Evolutionary conservation across 2,329 filamentous ascomycete species (phyloP).

Genomic region (Didymella segeticola): DNA sequence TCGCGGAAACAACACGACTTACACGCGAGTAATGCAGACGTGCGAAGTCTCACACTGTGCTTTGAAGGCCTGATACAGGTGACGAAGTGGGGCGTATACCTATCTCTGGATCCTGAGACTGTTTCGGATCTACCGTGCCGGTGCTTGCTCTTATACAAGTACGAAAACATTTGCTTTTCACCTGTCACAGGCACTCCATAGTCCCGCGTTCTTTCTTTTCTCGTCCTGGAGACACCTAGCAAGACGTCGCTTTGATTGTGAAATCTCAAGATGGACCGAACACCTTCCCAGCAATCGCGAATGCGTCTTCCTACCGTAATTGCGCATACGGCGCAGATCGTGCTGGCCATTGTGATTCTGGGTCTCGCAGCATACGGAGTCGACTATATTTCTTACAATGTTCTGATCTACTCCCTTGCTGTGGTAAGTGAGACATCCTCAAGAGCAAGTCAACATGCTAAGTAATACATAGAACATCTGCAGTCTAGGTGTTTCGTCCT

Average conservation of each 20-base stretch:
- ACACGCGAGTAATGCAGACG: slow-evolving; percentile 5
- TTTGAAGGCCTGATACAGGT: slow-evolving; percentile 15
- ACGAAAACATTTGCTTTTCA: slow-evolving; percentile 10
- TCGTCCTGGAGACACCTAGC: slow-evolving; percentile 10
- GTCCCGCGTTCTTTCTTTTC: not conserved
- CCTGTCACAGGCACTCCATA: slow-evolving; percentile 2
- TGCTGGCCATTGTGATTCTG: slow-evolving; percentile 56
- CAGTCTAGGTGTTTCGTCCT: slow-evolving; percentile 51
- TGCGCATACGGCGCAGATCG: slow-evolving; percentile 33
- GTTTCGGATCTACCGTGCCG: slow-evolving; percentile 11
- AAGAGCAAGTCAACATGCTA: not conserved
- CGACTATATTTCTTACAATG: slow-evolving; percentile 52
- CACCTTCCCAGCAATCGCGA: slow-evolving; percentile 4
- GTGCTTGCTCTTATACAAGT: slow-evolving; percentile 12
- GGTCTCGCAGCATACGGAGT: slow-evolving; percentile 58
- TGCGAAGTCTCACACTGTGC: slow-evolving; percentile 10
- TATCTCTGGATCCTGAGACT: slow-evolving; percentile 11
- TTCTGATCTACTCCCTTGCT: slow-evolving; percentile 31
- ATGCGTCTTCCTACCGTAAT: slow-evolving; percentile 22
- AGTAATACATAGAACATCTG: slow-evolving; percentile 48
- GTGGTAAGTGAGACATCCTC: slow-evolving; percentile 18
- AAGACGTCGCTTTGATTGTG: slow-evolving; percentile 8
- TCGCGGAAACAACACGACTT: slow-evolving; percentile 8
- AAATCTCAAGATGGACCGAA: slow-evolving; percentile 10
- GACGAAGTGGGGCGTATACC: slow-evolving; percentile 14